Evolutionary conservation across 805 yeast species (phyloP).

Genomic region (Peterozyma xylosa): DNA sequence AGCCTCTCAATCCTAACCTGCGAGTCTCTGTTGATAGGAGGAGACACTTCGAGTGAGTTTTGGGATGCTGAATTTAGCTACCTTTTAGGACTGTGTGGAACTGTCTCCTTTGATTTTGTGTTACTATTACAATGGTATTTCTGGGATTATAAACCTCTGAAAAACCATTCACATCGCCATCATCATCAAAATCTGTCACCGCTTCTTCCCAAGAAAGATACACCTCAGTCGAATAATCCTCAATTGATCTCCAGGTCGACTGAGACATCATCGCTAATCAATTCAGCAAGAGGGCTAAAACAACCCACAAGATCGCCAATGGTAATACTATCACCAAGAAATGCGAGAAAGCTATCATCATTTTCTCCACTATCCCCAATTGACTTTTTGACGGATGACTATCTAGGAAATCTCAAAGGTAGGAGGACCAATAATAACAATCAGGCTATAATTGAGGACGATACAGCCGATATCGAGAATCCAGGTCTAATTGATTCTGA

Average conservation of each 20-base stretch:
- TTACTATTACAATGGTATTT: constrained; percentile 35
- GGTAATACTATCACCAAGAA: constrained; percentile 18
- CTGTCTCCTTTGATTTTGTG: constrained; percentile 37
- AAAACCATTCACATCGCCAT: neutral
- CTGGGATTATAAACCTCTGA: constrained; percentile 16
- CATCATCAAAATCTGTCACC: neutral
- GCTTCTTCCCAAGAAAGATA: neutral
- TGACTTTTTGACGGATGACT: constrained; percentile 23
- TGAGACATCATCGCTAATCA: neutral
- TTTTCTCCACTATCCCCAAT: constrained; percentile 27
- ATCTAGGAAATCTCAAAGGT: constrained; percentile 6
- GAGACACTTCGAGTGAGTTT: constrained; percentile 24
- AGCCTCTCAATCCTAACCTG: constrained; percentile 40
- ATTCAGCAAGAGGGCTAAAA: neutral
- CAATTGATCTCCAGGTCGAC: neutral
- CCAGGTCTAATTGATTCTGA: too few relatives aligned
- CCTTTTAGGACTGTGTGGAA: constrained; percentile 45
- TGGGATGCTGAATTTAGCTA: constrained; percentile 32
- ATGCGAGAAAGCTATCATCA: constrained; percentile 22
- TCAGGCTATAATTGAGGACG: too few relatives aligned
- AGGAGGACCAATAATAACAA: neutral
- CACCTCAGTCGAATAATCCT: neutral
- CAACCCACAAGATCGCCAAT: constrained; percentile 6
- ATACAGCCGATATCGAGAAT: too few relatives aligned
- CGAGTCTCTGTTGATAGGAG: constrained; percentile 29